Percentiles rank a stretch among this genome's conserved stretches.
Conservation (phyloP, 2,329 filamentous ascomycete species). For the Chlorencoelia australis region DNA sequence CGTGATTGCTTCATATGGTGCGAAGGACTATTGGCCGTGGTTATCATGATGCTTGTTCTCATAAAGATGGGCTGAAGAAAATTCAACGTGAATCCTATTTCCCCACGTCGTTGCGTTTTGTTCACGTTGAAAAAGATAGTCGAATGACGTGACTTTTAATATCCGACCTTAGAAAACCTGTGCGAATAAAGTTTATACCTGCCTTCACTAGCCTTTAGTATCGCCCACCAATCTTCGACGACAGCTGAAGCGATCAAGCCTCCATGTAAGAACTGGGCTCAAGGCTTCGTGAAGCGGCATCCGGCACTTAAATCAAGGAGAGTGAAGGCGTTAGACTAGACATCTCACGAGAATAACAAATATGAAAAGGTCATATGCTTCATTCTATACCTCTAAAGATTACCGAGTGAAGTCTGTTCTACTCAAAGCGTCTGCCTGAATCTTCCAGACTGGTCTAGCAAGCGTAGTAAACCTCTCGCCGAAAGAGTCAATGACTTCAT, state of each 20-base stretch:
- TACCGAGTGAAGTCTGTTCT: conserved; percentile 10
- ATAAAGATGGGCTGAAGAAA: not conserved
- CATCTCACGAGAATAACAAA: conserved; percentile 8
- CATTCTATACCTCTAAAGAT: no score
- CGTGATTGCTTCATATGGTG: not conserved
- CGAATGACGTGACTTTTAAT: not conserved
- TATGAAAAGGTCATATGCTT: conserved; percentile 24
- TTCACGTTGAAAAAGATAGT: not conserved
- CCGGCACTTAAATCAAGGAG: conserved; percentile 11
- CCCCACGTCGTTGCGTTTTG: not conserved
- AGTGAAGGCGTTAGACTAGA: conserved; percentile 7
- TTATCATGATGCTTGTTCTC: not conserved
- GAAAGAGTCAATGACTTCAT: conserved; percentile 12
- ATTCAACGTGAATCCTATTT: not conserved
- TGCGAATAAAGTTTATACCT: conserved; percentile 5
- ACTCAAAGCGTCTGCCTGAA: conserved; percentile 16
- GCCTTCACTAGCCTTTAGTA: conserved; percentile 5
- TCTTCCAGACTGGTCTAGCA: conserved; percentile 14
- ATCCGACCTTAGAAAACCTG: not conserved
- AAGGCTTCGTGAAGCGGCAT: conserved; percentile 13
- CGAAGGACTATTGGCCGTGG: not conserved
- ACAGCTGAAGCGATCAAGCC: conserved; percentile 7
- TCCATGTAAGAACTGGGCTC: conserved; percentile 13
- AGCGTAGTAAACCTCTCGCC: conserved; percentile 11
- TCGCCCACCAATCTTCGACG: conserved; percentile 7